Base-by-base conservation (phyloP, 306 rosid genomes). In the Canavalia ensiformis region DNA sequence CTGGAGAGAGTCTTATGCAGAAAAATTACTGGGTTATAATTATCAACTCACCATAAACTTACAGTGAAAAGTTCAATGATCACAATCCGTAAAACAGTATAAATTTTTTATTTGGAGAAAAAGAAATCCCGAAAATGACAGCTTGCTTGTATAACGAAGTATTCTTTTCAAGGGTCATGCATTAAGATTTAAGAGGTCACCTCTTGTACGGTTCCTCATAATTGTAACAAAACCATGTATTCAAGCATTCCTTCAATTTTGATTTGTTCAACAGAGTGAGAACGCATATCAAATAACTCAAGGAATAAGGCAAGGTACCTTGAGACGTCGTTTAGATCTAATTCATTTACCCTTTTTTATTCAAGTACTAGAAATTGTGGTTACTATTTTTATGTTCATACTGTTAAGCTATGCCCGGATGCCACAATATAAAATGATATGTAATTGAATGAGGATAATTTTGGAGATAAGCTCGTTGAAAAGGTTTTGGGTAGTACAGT, bases 131-230 rank as follows among this genome's bases (percentile, higher is more conserved):
- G 77, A 83, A 80, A 79, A 57, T 49, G 80, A 83, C 37, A 70
- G 47, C 50, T 83, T 79, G n/a, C 85, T 86, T 83, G 83, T 75
- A 28, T 79, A 79, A 79, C 82, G 58, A 86, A 63, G 70, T 75
- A 79, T 86, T 79, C 70, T 69, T 69, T 33, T 35, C 68, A 56
- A 47, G 72, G 55, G 49, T 55, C n/a, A 75, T 62, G 80, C 72
- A 69, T 30, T 69, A 52, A 55, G 56, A 73, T 52, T 63, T 50
- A 75, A 74, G 87, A 49, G 35, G 65, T 73, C 44, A 56, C 58
- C 33, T 57, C 44, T 57, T 46, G 70, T 74, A 8, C 28, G 4
- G 44, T 44, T 50, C 74, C 77, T 67, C 37, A 47, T 72, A 39
- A 49, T 69, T 54, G 7, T 10, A 58, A 25, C 51, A 66, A 66